Percentiles rank a stretch among this genome's conserved stretches.
These are phyloP conservation scores for Poterioochromonas sp. DNA, from an alignment of 352 stramenopile genomes.

Conservation along the genomic window DNA sequence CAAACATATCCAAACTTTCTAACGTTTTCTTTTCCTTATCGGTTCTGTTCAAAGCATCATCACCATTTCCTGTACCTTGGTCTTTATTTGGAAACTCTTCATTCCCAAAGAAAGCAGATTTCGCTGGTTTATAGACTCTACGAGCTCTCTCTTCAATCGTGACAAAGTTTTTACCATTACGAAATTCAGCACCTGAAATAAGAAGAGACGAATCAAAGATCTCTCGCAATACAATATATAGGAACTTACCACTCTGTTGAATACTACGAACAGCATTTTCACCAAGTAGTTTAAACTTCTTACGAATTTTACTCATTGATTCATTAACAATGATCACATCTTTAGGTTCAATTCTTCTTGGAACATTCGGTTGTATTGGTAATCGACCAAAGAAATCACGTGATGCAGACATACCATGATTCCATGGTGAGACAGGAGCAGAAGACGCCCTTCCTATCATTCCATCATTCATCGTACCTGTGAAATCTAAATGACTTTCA, in stretches of 20 bases:
- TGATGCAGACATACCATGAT: background rate
- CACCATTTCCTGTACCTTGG: background rate
- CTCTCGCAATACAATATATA: background rate
- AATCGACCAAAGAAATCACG: conserved; percentile 3
- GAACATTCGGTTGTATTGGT: background rate
- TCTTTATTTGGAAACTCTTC: background rate
- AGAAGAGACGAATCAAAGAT: background rate
- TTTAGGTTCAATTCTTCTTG: background rate
- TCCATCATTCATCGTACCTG: too few species aligned
- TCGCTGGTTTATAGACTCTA: background rate
- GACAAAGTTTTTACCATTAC: conserved; percentile 4
- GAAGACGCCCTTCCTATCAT: too few species aligned
- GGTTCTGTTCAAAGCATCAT: background rate
- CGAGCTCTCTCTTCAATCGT: background rate
- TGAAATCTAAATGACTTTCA: too few species aligned
- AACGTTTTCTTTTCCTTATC: background rate
- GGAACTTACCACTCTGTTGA: background rate
- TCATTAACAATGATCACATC: background rate
- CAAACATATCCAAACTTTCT: background rate
- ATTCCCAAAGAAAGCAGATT: background rate
- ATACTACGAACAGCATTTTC: background rate
- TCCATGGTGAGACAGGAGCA: too few species aligned
- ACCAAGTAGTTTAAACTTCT: background rate
- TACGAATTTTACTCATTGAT: background rate
- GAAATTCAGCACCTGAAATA: background rate